These are phyloP conservation scores for Inga leiocalycina DNA, from an alignment of 306 rosid species.

Conservation along the genomic window DNA sequence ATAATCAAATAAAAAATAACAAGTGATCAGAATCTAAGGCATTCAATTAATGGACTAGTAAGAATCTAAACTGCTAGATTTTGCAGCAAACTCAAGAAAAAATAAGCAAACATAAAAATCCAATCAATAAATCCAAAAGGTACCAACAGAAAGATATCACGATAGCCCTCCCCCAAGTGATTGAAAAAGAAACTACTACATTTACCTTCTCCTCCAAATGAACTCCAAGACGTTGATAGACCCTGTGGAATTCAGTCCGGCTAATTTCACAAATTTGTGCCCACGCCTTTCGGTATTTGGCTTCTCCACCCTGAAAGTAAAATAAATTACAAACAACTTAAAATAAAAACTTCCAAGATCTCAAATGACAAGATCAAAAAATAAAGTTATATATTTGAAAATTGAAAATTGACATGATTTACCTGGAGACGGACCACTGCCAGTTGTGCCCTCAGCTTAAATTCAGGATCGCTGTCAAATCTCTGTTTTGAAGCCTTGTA, in stretches of 20 bases:
- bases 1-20: background rate
- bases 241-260: conserved; percentile 80
- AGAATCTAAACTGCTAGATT: conserved; percentile 15
- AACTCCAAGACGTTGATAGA: conserved; percentile 83
- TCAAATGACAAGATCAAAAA: background rate
- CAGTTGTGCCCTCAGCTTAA: conserved; percentile 85
- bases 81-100: conserved; percentile 10
- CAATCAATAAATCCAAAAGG: conserved; percentile 1
- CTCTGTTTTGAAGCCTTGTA: conserved; percentile 88
- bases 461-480: conserved; percentile 80
- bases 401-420: conserved; percentile 23
- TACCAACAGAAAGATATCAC: conserved; percentile 3
- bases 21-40: background rate
- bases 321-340: conserved; percentile 30
- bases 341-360: background rate
- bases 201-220: conserved; percentile 81
- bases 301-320: conserved; percentile 75
- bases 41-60: background rate
- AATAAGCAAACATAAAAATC: conserved; percentile 23
- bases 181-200: conserved; percentile 23
- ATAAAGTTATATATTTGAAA: background rate
- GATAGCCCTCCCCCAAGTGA: background rate
- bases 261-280: conserved; percentile 83
- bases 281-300: conserved; percentile 79
- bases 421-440: conserved; percentile 94